phyloP scores from a whole-genome alignment of 1,139 yeast genomes.

The Geotrichum fermentans region DNA sequence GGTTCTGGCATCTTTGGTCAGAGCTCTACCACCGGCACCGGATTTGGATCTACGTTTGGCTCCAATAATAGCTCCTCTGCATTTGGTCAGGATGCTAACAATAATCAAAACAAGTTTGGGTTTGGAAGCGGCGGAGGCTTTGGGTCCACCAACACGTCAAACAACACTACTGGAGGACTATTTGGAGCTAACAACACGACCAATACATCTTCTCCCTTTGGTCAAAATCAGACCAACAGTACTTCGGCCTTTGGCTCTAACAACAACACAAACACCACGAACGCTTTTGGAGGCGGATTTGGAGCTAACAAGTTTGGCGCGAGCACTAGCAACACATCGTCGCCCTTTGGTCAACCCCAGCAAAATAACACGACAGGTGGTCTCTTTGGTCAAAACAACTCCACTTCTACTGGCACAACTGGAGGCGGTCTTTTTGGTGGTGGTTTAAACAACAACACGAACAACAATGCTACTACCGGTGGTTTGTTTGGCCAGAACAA shows the following conservation, averaged over 20 bases:
- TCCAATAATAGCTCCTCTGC: constrained; percentile 1
- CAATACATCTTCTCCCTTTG: constrained; percentile 15
- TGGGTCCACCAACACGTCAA: constrained; percentile 3
- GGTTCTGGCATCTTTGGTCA: constrained; percentile 23
- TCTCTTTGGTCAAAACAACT: constrained; percentile 20
- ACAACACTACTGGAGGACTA: constrained; percentile 13
- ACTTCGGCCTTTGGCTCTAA: constrained; percentile 21
- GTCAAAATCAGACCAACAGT: constrained; percentile 10
- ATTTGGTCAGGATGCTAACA: constrained; percentile 13
- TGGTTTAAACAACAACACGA: constrained; percentile 19
- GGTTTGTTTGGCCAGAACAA: constrained; percentile 33
- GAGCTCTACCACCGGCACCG: constrained; percentile 22
- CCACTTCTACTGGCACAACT: constrained; percentile 26
- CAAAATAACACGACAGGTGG: constrained; percentile 20
- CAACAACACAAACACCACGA: constrained; percentile 11
- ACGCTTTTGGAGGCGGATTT: constrained; percentile 7
- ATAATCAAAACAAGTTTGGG: neutral
- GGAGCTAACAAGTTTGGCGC: constrained; percentile 7
- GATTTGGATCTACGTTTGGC: constrained; percentile 27
- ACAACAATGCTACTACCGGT: constrained; percentile 17
- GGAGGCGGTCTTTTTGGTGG: constrained; percentile 26
- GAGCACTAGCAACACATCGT: constrained; percentile 11
- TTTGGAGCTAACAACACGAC: neutral
- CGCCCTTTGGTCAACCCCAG: constrained; percentile 25
- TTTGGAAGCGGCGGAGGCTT: constrained; percentile 12